Conservation (phyloP, 2,329 filamentous ascomycete species). For the Phoma herbarum region DNA sequence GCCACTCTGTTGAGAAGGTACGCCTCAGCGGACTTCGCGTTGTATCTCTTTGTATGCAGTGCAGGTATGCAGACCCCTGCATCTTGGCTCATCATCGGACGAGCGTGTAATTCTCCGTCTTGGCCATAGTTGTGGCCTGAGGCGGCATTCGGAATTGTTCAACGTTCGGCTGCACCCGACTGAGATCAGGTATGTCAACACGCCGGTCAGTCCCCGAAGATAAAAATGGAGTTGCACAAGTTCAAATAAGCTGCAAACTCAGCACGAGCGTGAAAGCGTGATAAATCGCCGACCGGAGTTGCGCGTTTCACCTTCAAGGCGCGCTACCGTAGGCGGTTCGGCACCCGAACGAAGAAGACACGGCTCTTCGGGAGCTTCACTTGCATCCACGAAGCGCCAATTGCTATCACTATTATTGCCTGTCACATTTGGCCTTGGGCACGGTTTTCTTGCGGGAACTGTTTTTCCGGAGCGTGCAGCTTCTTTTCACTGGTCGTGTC, state of each 20-base stretch:
- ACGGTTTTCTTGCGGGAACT: too few relatives aligned
- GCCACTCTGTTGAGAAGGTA: conserved; percentile 6
- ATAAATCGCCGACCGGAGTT: not conserved
- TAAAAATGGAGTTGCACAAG: too few relatives aligned
- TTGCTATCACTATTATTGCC: too few relatives aligned
- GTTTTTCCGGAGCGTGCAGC: too few relatives aligned
- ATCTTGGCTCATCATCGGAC: not conserved
- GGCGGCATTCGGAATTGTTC: not conserved
- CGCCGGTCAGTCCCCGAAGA: not conserved
- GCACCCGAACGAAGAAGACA: not conserved
- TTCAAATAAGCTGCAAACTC: not conserved
- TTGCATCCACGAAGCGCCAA: too few relatives aligned
- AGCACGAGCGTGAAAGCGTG: not conserved
- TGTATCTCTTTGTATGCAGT: not conserved
- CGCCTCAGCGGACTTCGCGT: conserved; percentile 14
- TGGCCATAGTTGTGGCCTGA: not conserved
- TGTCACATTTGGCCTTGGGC: too few relatives aligned
- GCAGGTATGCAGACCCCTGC: conserved; percentile 4
- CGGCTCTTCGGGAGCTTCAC: too few relatives aligned
- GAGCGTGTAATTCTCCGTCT: too few relatives aligned
- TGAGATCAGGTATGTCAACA: not conserved
- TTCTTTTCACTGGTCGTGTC: too few relatives aligned
- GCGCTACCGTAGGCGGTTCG: too few relatives aligned
- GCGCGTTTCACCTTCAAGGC: not conserved
- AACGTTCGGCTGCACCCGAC: not conserved